Conservation (phyloP, 768 basidiomycete species). For the Leccinum subtestaceum region DNA sequence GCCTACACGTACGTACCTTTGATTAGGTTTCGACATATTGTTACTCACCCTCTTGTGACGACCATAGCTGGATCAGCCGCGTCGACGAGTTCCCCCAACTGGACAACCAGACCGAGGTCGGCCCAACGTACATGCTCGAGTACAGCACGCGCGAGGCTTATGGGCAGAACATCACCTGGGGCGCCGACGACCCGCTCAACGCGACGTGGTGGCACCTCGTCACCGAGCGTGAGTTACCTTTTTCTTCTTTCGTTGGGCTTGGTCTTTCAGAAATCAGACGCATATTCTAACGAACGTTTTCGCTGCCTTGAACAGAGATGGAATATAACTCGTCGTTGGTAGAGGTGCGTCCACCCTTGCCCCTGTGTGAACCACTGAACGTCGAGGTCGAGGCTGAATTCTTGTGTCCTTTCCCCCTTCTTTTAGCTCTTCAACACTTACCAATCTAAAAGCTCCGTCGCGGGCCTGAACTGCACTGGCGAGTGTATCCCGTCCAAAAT, state of each 20-base stretch:
- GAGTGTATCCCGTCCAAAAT: slow-evolving; percentile 59
- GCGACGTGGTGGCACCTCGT: slow-evolving; percentile 80
- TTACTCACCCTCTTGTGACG: background rate
- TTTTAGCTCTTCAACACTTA: slow-evolving; percentile 57
- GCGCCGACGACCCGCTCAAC: slow-evolving; percentile 60
- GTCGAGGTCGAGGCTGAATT: background rate
- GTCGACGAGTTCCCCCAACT: slow-evolving; percentile 55
- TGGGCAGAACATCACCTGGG: slow-evolving; percentile 54
- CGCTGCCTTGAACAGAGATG: slow-evolving; percentile 22
- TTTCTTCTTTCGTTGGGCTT: background rate
- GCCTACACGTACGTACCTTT: slow-evolving; percentile 59
- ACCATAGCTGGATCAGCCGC: slow-evolving; percentile 57
- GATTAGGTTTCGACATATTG: background rate
- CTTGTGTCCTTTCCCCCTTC: background rate
- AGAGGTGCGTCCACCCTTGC: slow-evolving; percentile 13
- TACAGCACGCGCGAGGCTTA: slow-evolving; percentile 70
- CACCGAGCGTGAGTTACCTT: slow-evolving; percentile 51
- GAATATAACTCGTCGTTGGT: slow-evolving; percentile 20
- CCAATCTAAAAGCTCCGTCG: slow-evolving; percentile 67
- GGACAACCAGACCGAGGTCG: slow-evolving; percentile 51
- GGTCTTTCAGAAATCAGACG: background rate
- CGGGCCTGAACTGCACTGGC: slow-evolving; percentile 50
- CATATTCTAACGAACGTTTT: background rate
- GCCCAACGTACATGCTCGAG: slow-evolving; percentile 58
- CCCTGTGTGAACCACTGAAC: too few species aligned